Evolutionary conservation across 495 filamentous ascomycete species (phyloP).

Genomic region (Neurospora intermedia): DNA sequence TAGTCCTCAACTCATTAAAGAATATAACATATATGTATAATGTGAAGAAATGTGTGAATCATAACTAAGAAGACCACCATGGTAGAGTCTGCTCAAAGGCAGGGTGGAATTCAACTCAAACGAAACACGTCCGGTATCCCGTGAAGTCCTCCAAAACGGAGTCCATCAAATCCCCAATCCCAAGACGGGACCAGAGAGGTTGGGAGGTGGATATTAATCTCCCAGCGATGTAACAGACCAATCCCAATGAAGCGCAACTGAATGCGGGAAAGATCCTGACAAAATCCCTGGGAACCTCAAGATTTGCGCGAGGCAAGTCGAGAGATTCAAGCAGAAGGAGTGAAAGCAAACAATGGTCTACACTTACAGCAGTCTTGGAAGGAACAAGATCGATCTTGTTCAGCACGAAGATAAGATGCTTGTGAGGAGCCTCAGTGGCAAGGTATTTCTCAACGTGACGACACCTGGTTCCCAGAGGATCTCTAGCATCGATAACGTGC

Average conservation of each 20-base stretch:
- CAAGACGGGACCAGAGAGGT: slow-evolving; percentile 45
- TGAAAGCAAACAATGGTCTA: slow-evolving; percentile 10
- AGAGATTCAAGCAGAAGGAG: slow-evolving; percentile 5
- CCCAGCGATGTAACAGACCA: slow-evolving; percentile 97
- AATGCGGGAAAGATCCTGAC: slow-evolving; percentile 78
- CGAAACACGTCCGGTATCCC: slow-evolving; percentile 47
- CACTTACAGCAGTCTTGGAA: slow-evolving; percentile 84
- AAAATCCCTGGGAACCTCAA: slow-evolving; percentile 55
- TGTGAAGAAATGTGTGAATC: slow-evolving; percentile 71
- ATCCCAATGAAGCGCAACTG: slow-evolving; percentile 51
- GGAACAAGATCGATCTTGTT: slow-evolving; percentile 98
- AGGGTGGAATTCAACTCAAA: slow-evolving; percentile 78
- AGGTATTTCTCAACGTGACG: slow-evolving; percentile 90
- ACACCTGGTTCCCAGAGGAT: slow-evolving; percentile 84
- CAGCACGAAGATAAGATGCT: slow-evolving; percentile 51
- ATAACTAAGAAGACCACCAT: slow-evolving; percentile 95
- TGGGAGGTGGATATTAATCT: slow-evolving; percentile 62
- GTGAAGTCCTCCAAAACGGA: slow-evolving; percentile 86
- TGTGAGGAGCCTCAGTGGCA: slow-evolving; percentile 83
- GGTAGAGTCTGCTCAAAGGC: slow-evolving; percentile 1
- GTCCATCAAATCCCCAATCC: slow-evolving; percentile 52
- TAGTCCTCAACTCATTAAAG: slow-evolving; percentile 5
- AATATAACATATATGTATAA: slow-evolving; percentile 1
- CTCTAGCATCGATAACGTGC: slow-evolving; percentile 87
- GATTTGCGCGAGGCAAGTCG: slow-evolving; percentile 3